Conservation (phyloP, 2,329 filamentous ascomycete genomes). For the Diaporthe ampelina region DNA sequence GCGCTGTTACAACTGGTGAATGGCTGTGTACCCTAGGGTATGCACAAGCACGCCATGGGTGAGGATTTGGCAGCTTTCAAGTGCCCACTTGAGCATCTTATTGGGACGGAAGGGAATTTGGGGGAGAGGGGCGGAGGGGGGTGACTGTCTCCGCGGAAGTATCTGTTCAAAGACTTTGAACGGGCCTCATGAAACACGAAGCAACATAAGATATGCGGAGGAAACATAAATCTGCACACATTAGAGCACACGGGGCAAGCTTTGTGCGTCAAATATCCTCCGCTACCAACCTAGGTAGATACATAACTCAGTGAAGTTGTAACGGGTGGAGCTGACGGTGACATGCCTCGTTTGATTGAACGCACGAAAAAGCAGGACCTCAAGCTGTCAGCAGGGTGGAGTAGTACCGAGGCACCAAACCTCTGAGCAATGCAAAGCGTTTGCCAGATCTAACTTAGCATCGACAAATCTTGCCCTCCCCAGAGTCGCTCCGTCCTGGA, state of each 20-base stretch:
- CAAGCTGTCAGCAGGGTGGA: neutral
- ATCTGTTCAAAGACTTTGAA: neutral
- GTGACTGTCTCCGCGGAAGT: neutral
- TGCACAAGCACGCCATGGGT: neutral
- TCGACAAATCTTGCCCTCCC: conserved; percentile 10
- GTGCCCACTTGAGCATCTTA: conserved; percentile 22
- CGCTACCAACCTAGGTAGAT: neutral
- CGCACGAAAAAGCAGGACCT: conserved; percentile 12
- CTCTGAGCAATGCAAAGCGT: neutral
- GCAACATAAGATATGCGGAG: neutral
- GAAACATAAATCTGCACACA: neutral
- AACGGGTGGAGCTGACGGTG: neutral
- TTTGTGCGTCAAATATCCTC: neutral
- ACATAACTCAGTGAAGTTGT: neutral
- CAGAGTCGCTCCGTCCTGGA: neutral
- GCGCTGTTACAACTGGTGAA: neutral
- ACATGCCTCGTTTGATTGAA: neutral
- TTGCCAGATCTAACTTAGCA: conserved; percentile 1
- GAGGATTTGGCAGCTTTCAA: conserved; percentile 7
- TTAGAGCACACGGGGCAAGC: neutral
- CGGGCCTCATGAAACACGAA: neutral
- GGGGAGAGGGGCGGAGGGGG: neutral
- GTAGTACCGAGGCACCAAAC: neutral
- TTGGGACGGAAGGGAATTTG: neutral
- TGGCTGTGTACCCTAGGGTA: neutral